These are phyloP conservation scores for Paramyrothecium roridum DNA, from an alignment of 2,329 filamentous ascomycete species.

Conservation along the genomic window DNA sequence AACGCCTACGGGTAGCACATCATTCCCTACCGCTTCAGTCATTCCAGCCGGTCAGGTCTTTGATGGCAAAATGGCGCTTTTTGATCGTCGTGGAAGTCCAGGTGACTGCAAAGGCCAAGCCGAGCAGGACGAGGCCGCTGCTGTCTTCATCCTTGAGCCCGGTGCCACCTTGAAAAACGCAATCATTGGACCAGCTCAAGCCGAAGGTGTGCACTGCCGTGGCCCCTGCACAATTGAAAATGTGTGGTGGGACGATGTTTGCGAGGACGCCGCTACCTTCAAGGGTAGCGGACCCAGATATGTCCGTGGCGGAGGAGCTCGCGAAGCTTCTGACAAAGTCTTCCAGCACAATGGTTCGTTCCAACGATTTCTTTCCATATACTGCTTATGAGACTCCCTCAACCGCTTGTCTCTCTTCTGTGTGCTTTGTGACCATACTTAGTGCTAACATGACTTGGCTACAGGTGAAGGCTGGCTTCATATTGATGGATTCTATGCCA, in stretches of 20 bases:
- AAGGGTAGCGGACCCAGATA: background rate
- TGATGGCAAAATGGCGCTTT: background rate
- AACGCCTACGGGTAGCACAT: background rate
- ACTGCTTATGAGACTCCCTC: background rate
- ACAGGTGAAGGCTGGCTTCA: background rate
- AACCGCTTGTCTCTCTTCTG: too few species aligned
- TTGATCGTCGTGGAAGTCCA: background rate
- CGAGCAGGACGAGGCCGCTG: background rate
- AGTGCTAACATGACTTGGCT: background rate
- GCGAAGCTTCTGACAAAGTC: background rate
- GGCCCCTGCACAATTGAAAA: background rate
- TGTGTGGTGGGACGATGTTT: conserved; percentile 1
- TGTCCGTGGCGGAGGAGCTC: background rate
- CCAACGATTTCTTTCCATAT: background rate
- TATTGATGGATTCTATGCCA: conserved; percentile 1
- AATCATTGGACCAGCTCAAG: background rate
- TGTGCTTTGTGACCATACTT: too few species aligned
- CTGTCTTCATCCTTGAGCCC: conserved; percentile 1
- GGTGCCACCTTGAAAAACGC: background rate
- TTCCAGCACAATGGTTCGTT: conserved; percentile 1
- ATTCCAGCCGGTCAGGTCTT: background rate
- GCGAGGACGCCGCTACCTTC: background rate
- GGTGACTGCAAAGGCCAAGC: background rate
- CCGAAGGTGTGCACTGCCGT: conserved; percentile 1
- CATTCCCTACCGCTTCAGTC: background rate